phyloP scores from a whole-genome alignment of 768 basidiomycete species.

The Lactarius vividus region DNA sequence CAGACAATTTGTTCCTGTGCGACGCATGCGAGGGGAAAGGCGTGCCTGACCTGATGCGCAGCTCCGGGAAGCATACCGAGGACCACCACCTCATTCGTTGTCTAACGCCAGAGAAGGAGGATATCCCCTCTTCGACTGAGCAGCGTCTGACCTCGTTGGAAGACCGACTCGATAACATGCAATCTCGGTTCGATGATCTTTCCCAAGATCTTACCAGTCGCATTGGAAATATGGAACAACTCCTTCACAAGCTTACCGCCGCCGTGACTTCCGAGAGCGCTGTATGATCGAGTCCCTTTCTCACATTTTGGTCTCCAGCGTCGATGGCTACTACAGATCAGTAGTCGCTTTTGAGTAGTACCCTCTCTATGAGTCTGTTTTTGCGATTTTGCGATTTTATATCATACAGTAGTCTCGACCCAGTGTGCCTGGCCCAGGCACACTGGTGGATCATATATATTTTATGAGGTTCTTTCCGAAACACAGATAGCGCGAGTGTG shows the following conservation, averaged over 20 bases:
- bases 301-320: no score
- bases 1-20: conserved; percentile 24
- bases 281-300: no score
- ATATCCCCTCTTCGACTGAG: neutral
- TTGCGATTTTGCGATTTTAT: no score
- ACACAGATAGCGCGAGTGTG: no score
- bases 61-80: conserved; percentile 2
- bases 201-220: neutral
- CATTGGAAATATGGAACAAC: conserved; percentile 9
- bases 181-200: neutral
- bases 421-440: no score
- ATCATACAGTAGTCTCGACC: no score
- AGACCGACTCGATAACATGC: conserved; percentile 7
- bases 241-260: conserved; percentile 1
- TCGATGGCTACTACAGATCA: no score
- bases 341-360: no score
- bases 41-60: neutral
- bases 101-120: neutral
- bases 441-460: no score
- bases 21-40: conserved; percentile 20
- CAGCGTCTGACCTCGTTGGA: conserved; percentile 9
- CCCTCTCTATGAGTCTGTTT: no score
- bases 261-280: neutral
- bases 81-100: conserved; percentile 8
- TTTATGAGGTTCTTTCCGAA: no score